These are phyloP conservation scores for Fusarium nurragi DNA, from an alignment of 2,329 filamentous ascomycete species.

Conservation along the genomic window DNA sequence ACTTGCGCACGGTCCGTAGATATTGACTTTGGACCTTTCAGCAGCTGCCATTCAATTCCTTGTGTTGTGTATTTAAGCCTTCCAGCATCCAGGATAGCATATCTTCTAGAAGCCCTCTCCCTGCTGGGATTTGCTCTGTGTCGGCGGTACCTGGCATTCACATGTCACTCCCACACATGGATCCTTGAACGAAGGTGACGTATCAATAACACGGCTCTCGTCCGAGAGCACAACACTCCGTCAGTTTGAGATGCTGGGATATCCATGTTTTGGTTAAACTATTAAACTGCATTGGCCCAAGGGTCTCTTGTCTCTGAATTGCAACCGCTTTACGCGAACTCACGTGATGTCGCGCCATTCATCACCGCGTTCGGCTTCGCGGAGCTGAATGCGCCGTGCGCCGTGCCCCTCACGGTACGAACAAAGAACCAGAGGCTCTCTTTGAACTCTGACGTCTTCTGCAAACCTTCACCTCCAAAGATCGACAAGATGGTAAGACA, in stretches of 20 bases:
- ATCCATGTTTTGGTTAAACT: neutral
- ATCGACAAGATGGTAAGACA: conserved; percentile 30
- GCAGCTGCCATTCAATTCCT: neutral
- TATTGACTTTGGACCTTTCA: neutral
- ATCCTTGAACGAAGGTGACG: conserved; percentile 1
- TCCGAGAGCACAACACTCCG: too few species aligned
- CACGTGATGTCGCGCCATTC: conserved; percentile 31
- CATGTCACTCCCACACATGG: neutral
- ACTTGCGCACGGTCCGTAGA: conserved; percentile 11
- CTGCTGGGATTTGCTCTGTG: neutral
- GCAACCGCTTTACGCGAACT: conserved; percentile 14
- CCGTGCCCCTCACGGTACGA: conserved; percentile 8
- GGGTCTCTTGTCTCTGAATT: too few species aligned
- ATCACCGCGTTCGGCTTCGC: conserved; percentile 6
- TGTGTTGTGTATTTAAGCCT: neutral
- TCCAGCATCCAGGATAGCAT: neutral
- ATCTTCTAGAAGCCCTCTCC: neutral
- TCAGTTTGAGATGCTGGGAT: neutral
- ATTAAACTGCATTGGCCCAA: neutral
- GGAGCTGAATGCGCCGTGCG: neutral
- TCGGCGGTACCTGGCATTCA: conserved; percentile 2
- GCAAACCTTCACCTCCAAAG: neutral
- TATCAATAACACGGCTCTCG: neutral
- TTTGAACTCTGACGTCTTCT: conserved; percentile 9
- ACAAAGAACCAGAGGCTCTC: neutral